Percentiles rank a stretch among this genome's conserved stretches.
phyloP scores from a whole-genome alignment of 1,139 yeast genomes.

The Casaregolazyma lundiana region DNA sequence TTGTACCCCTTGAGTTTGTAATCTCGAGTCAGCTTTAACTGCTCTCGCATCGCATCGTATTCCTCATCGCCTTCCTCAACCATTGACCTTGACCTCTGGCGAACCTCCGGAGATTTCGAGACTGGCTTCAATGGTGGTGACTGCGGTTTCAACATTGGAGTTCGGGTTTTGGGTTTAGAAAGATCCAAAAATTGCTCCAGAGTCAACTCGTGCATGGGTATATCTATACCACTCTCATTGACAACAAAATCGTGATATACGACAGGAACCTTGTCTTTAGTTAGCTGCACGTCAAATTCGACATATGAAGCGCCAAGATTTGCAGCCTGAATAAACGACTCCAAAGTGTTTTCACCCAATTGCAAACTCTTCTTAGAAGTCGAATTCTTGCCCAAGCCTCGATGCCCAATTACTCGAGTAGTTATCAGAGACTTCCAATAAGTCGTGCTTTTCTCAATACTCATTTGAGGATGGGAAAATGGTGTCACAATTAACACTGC shows the following conservation, averaged over 20 bases:
- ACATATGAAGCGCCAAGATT: slow-evolving; percentile 73
- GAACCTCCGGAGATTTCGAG: slow-evolving; percentile 17
- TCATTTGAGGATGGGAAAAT: slow-evolving; percentile 68
- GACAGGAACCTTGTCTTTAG: slow-evolving; percentile 90
- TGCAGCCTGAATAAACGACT: slow-evolving; percentile 94
- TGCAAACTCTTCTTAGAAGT: slow-evolving; percentile 72
- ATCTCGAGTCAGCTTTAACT: slow-evolving; percentile 84
- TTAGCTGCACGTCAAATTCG: slow-evolving; percentile 93
- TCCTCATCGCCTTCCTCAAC: slow-evolving; percentile 25
- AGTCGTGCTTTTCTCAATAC: slow-evolving; percentile 65
- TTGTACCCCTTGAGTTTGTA: slow-evolving; percentile 84
- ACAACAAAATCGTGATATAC: slow-evolving; percentile 93
- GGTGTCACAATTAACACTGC: slow-evolving; percentile 71
- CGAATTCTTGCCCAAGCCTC: slow-evolving; percentile 89
- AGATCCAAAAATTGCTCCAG: slow-evolving; percentile 76
- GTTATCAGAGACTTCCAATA: slow-evolving; percentile 91
- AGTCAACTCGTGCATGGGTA: slow-evolving; percentile 91
- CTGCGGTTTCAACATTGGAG: slow-evolving; percentile 8
- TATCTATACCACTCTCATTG: slow-evolving; percentile 93
- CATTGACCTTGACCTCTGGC: slow-evolving; percentile 28
- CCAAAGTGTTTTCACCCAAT: slow-evolving; percentile 93
- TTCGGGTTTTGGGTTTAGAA: slow-evolving; percentile 19
- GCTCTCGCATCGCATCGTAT: slow-evolving; percentile 42
- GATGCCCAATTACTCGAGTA: slow-evolving; percentile 91
- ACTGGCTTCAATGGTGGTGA: slow-evolving; percentile 8